Base-by-base conservation (phyloP, 179 eudicot genomes). In the Actinidia chinensis region DNA sequence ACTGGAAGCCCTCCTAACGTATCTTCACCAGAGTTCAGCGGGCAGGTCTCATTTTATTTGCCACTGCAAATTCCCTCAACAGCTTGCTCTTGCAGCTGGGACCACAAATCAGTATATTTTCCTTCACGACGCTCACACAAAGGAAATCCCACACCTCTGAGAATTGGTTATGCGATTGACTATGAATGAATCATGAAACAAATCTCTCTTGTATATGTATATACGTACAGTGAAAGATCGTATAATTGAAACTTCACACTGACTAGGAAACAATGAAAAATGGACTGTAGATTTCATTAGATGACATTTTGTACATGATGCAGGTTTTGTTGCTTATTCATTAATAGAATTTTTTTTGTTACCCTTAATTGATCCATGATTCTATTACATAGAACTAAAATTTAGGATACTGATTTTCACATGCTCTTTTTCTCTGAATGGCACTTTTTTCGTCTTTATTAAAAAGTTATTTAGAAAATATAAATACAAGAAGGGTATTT, bases 1-100 rank as follows among this genome's bases (percentile, higher is more conserved):
- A 8, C 88, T 90, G 48, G 90, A 88, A 71, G 79, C 84, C 42
- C 81, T 79, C 87, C 88, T 8, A 64, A 77, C 65, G 17, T 59
- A 17, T 76, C 78, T 36, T 84, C 87, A 17, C 77, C 78, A 33
- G 86, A 81, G 44, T 43, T 81, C 15, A 76, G 72, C 67, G 58
- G n/a, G 61, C 36, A 51, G 66, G 22, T 52, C 82, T 20, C 61
- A 59, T 67, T 23, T 51, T 59, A 48, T 14, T 36, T 63, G 81
- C 73, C 76, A 78, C 58, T 18, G 33, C 79, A 63, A 78, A 42
- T 60, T 23, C 50, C 61, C 76, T 67, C 0, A 63, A 71, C 73
- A 79, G 76, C 52, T 42, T 73, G 79, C 78, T 40, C 20, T 48
- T 6, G 79, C 78, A 76, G 73, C 81, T 71, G 74, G 55, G 28